phyloP scores from a whole-genome alignment of 192 early-diverging fungal species.

The Piromyces finnis region DNA sequence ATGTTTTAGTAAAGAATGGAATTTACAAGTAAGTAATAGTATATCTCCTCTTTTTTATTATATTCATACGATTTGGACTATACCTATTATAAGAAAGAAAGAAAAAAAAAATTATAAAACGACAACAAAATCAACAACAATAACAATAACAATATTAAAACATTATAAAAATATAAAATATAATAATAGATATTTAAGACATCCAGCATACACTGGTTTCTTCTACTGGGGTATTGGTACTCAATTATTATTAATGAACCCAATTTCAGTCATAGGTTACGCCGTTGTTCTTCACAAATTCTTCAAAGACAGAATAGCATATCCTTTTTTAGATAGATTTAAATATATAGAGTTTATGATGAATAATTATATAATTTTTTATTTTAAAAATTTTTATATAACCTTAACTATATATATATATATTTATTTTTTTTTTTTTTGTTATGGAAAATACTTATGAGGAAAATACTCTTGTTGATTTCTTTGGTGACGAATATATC shows the following conservation, averaged over 20 bases:
- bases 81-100: too few species aligned
- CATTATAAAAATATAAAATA: too few species aligned
- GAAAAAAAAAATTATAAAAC: too few species aligned
- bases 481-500: conserved; percentile 69
- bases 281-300: conserved; percentile 44
- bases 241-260: conserved; percentile 65
- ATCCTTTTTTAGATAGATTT: too few species aligned
- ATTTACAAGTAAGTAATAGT: conserved; percentile 63
- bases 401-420: too few species aligned
- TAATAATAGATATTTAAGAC: conserved; percentile 46
- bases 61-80: background rate
- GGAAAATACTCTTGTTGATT: conserved; percentile 46
- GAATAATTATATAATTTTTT: too few species aligned
- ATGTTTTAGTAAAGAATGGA: conserved; percentile 68
- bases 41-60: background rate
- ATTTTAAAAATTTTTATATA: too few species aligned
- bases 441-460: conserved; percentile 19
- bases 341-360: too few species aligned
- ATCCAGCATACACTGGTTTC: conserved; percentile 91
- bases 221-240: conserved; percentile 75
- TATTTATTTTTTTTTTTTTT: too few species aligned
- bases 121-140: too few species aligned
- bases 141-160: too few species aligned
- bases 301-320: conserved; percentile 54
- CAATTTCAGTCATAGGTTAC: conserved; percentile 50